These are phyloP conservation scores for Dentipellis fragilis DNA, from an alignment of 768 basidiomycete species.

Conservation along the genomic window DNA sequence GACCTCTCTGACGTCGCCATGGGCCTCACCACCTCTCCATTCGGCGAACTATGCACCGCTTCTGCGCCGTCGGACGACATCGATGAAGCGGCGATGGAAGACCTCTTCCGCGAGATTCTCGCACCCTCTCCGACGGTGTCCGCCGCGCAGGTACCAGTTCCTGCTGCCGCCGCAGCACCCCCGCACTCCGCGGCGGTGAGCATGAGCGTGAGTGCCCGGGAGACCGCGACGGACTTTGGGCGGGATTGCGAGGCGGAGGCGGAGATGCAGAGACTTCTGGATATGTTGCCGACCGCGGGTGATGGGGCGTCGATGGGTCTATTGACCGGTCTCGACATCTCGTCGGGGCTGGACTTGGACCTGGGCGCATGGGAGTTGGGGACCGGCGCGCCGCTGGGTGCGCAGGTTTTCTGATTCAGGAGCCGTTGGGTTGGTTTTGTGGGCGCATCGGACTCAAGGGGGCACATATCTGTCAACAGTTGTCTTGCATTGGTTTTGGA, in stretches of 20 bases:
- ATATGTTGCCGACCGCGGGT: slow-evolving; percentile 33
- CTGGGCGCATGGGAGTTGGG: slow-evolving; percentile 3
- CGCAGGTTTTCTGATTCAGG: not conserved
- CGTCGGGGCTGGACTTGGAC: slow-evolving; percentile 22
- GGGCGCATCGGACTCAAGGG: not conserved
- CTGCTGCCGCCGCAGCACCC: slow-evolving; percentile 12
- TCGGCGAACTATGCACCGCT: slow-evolving; percentile 2
- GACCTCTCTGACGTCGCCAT: slow-evolving; percentile 22
- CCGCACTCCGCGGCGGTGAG: slow-evolving; percentile 17
- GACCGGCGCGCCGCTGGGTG: not conserved
- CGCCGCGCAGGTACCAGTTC: slow-evolving; percentile 24
- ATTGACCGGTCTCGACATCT: slow-evolving; percentile 15
- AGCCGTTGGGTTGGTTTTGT: not conserved
- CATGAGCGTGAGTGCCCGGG: slow-evolving; percentile 15
- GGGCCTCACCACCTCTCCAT: slow-evolving; percentile 8
- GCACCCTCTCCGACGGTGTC: slow-evolving; percentile 32
- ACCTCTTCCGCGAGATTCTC: slow-evolving; percentile 62
- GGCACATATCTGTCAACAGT: not conserved
- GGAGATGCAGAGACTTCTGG: slow-evolving; percentile 55
- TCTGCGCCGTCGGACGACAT: slow-evolving; percentile 22
- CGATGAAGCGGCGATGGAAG: slow-evolving; percentile 58
- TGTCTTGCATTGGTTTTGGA: slow-evolving; percentile 11
- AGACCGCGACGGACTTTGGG: slow-evolving; percentile 12
- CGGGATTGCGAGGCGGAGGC: slow-evolving; percentile 19
- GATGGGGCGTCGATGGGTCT: slow-evolving; percentile 16